Percentiles rank a stretch among this genome's conserved stretches.
Conservation (phyloP, 371 early-diverging fungal species). For the Zancudomyces culisetae region DNA sequence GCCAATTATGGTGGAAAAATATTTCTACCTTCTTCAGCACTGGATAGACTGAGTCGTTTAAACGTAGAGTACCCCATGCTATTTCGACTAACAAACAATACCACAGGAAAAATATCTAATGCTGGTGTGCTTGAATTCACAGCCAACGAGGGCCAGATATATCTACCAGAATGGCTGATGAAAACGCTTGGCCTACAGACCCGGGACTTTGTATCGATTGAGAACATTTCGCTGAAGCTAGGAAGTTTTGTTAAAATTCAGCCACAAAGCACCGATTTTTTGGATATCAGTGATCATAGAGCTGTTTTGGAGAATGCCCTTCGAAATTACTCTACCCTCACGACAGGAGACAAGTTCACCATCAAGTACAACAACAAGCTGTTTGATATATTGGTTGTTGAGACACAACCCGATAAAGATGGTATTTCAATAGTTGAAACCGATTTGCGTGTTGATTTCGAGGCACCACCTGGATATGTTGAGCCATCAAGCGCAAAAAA, state of each 20-base stretch:
- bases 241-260: slow-evolving; percentile 93
- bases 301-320: slow-evolving; percentile 96
- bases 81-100: slow-evolving; percentile 50
- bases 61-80: slow-evolving; percentile 87
- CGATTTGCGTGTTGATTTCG: slow-evolving; percentile 97
- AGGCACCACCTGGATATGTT: slow-evolving; percentile 92
- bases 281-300: slow-evolving; percentile 95
- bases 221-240: slow-evolving; percentile 56
- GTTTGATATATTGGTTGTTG: slow-evolving; percentile 81
- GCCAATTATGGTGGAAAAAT: neutral
- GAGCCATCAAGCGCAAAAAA: too few species aligned
- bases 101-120: slow-evolving; percentile 44
- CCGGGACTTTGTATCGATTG: slow-evolving; percentile 60
- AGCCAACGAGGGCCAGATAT: slow-evolving; percentile 89
- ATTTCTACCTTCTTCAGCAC: neutral
- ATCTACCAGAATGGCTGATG: slow-evolving; percentile 99
- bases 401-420: slow-evolving; percentile 64
- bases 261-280: slow-evolving; percentile 92
- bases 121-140: slow-evolving; percentile 98
- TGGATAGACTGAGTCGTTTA: slow-evolving; percentile 28
- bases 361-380: slow-evolving; percentile 79
- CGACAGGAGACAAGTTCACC: slow-evolving; percentile 81
- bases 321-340: slow-evolving; percentile 86
- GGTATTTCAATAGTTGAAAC: slow-evolving; percentile 93
- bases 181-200: slow-evolving; percentile 55